Evolutionary conservation across 2,329 filamentous ascomycete genomes (phyloP).

Genomic region (Didymella pinodella): DNA sequence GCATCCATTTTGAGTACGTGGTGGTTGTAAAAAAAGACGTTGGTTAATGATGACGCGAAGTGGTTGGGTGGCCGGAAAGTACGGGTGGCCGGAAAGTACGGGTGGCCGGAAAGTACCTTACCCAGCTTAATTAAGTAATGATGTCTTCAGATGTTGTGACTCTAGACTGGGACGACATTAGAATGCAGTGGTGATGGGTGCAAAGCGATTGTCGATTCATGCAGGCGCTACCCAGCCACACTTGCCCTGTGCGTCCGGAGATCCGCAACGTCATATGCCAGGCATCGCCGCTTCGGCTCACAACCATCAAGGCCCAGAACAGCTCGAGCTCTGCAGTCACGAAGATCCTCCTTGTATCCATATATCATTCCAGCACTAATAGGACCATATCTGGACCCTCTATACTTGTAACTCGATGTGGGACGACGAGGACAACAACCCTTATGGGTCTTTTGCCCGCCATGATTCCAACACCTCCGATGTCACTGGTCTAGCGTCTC

Average conservation of each 20-base stretch:
- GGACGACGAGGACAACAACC: constrained; percentile 99
- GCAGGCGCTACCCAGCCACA: constrained; percentile 6
- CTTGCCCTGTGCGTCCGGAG: constrained; percentile 13
- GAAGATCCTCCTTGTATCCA: not conserved
- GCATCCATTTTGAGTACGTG: too few species aligned
- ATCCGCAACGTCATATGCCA: constrained; percentile 13
- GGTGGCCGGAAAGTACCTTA: too few species aligned
- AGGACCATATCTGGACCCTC: not conserved
- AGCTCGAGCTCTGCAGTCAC: constrained; percentile 11
- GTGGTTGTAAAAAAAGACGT: too few species aligned
- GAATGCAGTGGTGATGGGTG: not conserved
- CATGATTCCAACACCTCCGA: constrained; percentile 80
- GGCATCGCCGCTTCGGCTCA: constrained; percentile 19
- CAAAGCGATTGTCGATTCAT: not conserved
- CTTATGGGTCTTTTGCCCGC: constrained; percentile 92
- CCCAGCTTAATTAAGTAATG: not conserved
- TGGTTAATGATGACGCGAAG: too few species aligned
- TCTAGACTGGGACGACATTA: not conserved
- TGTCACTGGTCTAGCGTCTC: constrained; percentile 51
- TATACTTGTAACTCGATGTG: constrained; percentile 70
- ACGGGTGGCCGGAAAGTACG: too few species aligned
- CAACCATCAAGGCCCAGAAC: constrained; percentile 16
- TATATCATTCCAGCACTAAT: not conserved
- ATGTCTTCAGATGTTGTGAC: not conserved
- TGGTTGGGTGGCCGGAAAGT: too few species aligned